Conservation (phyloP, 768 basidiomycete genomes). For the Nidularia pulvinata region DNA sequence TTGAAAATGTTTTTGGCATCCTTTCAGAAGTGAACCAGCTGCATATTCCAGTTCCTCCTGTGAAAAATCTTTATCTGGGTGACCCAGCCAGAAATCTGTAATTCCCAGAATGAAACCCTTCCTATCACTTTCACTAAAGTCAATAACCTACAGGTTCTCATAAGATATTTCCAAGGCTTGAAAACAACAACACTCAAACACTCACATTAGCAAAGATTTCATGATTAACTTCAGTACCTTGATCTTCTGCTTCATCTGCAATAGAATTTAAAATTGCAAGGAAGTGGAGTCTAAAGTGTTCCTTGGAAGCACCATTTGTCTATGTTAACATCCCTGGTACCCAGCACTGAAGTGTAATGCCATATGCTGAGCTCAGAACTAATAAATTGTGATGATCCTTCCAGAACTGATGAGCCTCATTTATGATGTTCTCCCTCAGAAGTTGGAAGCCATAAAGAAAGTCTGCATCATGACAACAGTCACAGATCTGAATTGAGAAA, state of each 20-base stretch:
- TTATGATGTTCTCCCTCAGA: neutral
- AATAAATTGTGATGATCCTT: slow-evolving; percentile 9
- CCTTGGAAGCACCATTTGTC: slow-evolving; percentile 18
- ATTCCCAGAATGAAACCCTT: slow-evolving; percentile 16
- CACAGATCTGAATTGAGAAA: neutral
- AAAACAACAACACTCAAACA: slow-evolving; percentile 1
- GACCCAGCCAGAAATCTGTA: slow-evolving; percentile 10
- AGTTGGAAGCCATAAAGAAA: neutral
- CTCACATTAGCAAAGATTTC: slow-evolving; percentile 6
- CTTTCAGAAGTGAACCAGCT: slow-evolving; percentile 14
- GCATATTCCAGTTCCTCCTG: slow-evolving; percentile 13
- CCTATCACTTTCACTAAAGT: slow-evolving; percentile 22
- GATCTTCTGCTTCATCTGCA: slow-evolving; percentile 4
- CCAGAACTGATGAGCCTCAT: slow-evolving; percentile 21
- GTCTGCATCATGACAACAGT: neutral
- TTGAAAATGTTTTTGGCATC: slow-evolving; percentile 25
- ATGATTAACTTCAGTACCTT: slow-evolving; percentile 1
- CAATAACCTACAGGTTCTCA: slow-evolving; percentile 12
- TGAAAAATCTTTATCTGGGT: slow-evolving; percentile 2
- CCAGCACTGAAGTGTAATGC: slow-evolving; percentile 12
- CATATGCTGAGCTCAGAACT: slow-evolving; percentile 16
- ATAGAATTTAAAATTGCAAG: slow-evolving; percentile 12
- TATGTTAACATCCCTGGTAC: slow-evolving; percentile 19
- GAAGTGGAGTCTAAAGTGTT: slow-evolving; percentile 18
- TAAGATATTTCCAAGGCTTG: neutral